Conservation (phyloP, 371 early-diverging fungal genomes). For the Mucor velutinosus region DNA sequence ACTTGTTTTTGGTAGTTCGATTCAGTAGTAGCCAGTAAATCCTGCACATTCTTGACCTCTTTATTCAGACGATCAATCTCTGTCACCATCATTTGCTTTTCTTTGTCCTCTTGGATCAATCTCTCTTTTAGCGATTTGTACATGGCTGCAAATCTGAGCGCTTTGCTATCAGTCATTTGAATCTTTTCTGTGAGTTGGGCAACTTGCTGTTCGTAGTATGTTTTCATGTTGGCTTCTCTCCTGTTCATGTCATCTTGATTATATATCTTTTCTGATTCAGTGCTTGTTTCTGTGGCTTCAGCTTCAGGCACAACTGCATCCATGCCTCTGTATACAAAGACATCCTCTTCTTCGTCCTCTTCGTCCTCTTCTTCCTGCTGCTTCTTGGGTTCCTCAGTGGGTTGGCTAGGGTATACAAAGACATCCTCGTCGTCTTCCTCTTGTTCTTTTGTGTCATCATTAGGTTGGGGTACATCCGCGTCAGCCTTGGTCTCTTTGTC, state of each 20-base stretch:
- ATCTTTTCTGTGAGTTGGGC: constrained; percentile 39
- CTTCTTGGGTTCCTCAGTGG: neutral
- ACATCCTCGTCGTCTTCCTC: constrained; percentile 35
- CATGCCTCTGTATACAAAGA: constrained; percentile 43
- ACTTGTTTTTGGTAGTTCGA: constrained; percentile 41
- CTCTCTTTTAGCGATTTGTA: constrained; percentile 35
- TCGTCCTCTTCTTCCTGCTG: constrained; percentile 10
- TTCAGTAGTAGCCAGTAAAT: constrained; percentile 39
- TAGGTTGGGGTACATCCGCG: neutral
- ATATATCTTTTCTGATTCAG: neutral
- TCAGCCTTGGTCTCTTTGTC: neutral
- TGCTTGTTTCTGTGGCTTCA: neutral
- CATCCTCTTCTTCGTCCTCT: constrained; percentile 32
- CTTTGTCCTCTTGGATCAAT: constrained; percentile 24
- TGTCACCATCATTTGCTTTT: constrained; percentile 17
- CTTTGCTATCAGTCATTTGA: constrained; percentile 47
- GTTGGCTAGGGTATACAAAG: constrained; percentile 42
- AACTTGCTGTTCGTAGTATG: constrained; percentile 36
- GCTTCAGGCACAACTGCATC: constrained; percentile 27
- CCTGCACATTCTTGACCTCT: constrained; percentile 33
- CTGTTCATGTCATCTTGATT: constrained; percentile 3
- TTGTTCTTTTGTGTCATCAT: constrained; percentile 11
- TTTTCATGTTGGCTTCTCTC: constrained; percentile 28
- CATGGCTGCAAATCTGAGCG: constrained; percentile 33
- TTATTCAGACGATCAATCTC: constrained; percentile 37